phyloP scores from a whole-genome alignment of 1,284 basidiomycete genomes.

The Hypsizygus ulmarius region DNA sequence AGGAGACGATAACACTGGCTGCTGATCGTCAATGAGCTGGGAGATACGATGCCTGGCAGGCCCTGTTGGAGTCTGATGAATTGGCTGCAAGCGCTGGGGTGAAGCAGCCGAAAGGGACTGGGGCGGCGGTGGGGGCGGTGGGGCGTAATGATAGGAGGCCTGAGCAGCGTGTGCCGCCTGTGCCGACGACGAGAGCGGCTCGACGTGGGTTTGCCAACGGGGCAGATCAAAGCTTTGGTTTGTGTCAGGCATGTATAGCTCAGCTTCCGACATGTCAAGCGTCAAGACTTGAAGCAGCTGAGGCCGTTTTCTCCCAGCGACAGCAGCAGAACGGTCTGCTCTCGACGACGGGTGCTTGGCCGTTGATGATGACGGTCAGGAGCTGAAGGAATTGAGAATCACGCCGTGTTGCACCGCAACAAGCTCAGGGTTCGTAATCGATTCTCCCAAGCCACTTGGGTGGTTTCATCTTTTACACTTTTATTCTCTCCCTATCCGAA shows the following conservation, averaged over 20 bases:
- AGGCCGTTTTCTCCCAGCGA: conserved; percentile 11
- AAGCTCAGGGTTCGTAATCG: conserved; percentile 21
- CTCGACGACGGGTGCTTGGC: conserved; percentile 6
- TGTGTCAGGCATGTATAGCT: conserved; percentile 46
- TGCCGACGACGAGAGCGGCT: conserved; percentile 59
- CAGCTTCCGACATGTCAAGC: conserved; percentile 40
- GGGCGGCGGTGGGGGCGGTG: conserved; percentile 43
- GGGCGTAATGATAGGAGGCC: conserved; percentile 47
- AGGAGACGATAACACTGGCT: conserved; percentile 41
- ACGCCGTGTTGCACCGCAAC: conserved; percentile 21
- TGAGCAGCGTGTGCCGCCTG: conserved; percentile 62
- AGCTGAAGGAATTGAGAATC: conserved; percentile 9
- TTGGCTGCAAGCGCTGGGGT: conserved; percentile 35
- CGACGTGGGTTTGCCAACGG: conserved; percentile 74
- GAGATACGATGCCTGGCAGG: conserved; percentile 56
- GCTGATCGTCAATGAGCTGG: conserved; percentile 62
- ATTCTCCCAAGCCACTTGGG: conserved; percentile 16
- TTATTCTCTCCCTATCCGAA: conserved; percentile 1
- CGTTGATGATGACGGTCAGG: conserved; percentile 11
- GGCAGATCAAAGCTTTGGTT: conserved; percentile 67
- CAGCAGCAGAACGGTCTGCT: conserved; percentile 7
- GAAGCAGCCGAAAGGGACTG: conserved; percentile 33
- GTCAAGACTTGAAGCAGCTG: conserved; percentile 15
- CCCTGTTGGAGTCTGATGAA: conserved; percentile 36
- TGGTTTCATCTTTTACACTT: conserved; percentile 14